phyloP scores from a whole-genome alignment of 1,139 yeast species.

The Blastobotrys persicus region DNA sequence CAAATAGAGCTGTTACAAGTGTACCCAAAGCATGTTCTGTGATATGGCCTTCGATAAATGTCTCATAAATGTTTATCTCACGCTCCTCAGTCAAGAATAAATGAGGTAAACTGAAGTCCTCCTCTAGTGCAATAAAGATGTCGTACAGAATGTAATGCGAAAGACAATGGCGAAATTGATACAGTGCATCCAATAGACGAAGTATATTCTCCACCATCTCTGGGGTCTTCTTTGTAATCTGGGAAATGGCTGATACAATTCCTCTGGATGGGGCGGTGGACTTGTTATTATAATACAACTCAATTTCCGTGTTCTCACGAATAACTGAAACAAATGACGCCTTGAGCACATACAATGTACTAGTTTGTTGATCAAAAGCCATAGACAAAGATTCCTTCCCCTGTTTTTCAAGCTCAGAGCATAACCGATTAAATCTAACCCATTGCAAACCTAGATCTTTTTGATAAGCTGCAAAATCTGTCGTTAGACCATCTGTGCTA shows the following conservation, averaged over 20 bases:
- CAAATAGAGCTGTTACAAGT: constrained; percentile 23
- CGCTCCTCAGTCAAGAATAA: constrained; percentile 24
- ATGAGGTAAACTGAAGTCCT: constrained; percentile 22
- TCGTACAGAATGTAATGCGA: constrained; percentile 18
- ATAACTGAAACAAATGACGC: constrained; percentile 26
- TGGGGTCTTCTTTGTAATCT: constrained; percentile 10
- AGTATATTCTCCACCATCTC: constrained; percentile 19
- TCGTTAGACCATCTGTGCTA: constrained; percentile 11
- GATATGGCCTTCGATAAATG: constrained; percentile 20
- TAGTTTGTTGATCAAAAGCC: constrained; percentile 26
- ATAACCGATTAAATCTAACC: constrained; percentile 59
- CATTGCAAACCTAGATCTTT: constrained; percentile 45
- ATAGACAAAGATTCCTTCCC: constrained; percentile 55
- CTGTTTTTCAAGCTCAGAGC: constrained; percentile 62
- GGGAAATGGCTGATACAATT: constrained; percentile 15
- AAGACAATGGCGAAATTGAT: constrained; percentile 19
- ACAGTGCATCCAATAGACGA: constrained; percentile 21
- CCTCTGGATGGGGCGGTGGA: constrained; percentile 22
- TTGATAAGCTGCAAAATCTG: constrained; percentile 30
- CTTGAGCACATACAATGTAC: constrained; percentile 23
- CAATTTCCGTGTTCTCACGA: constrained; percentile 26
- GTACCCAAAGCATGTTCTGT: constrained; percentile 23
- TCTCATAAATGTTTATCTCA: constrained; percentile 22
- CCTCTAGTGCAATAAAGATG: constrained; percentile 18
- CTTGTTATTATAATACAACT: constrained; percentile 26